A percentile compares a stretch with the other conserved stretches of the same genome.
Conservation (phyloP, 2,329 filamentous ascomycete species). For the Talaromyces islandicus region DNA sequence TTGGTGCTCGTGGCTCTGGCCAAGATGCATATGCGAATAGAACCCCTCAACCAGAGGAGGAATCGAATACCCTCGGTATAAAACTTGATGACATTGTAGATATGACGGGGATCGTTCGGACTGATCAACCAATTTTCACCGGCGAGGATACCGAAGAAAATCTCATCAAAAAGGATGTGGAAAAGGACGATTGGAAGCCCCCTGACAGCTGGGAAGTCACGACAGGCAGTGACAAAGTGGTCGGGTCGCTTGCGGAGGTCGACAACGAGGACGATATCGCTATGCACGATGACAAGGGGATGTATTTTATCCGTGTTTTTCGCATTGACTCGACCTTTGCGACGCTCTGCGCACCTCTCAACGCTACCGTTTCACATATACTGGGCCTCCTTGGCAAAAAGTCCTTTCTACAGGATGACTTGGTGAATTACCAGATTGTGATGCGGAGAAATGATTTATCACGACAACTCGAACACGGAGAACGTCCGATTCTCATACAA, state of each 20-base stretch:
- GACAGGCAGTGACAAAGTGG: slow-evolving; percentile 43
- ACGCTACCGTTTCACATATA: slow-evolving; percentile 79
- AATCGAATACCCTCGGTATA: slow-evolving; percentile 64
- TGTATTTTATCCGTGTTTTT: slow-evolving; percentile 94
- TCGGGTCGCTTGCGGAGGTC: slow-evolving; percentile 21
- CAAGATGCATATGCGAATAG: background rate
- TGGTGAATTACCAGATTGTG: slow-evolving; percentile 93
- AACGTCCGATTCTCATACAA: slow-evolving; percentile 84
- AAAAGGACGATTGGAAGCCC: slow-evolving; percentile 71
- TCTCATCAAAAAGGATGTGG: slow-evolving; percentile 22
- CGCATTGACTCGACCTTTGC: slow-evolving; percentile 90
- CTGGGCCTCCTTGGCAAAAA: slow-evolving; percentile 90
- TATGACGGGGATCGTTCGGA: slow-evolving; percentile 84
- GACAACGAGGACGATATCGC: slow-evolving; percentile 61
- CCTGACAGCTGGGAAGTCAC: slow-evolving; percentile 96
- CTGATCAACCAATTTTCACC: slow-evolving; percentile 45
- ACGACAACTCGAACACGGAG: slow-evolving; percentile 68
- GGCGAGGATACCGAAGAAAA: slow-evolving; percentile 26
- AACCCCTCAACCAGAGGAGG: slow-evolving; percentile 47
- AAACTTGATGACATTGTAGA: slow-evolving; percentile 86
- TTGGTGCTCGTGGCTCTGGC: background rate
- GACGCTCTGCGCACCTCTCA: slow-evolving; percentile 76
- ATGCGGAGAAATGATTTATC: slow-evolving; percentile 88
- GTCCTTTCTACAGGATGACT: slow-evolving; percentile 80
- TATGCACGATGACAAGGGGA: slow-evolving; percentile 66